Base-by-base conservation (phyloP, 805 yeast species). In the Cyberlindnera suaveolens region DNA sequence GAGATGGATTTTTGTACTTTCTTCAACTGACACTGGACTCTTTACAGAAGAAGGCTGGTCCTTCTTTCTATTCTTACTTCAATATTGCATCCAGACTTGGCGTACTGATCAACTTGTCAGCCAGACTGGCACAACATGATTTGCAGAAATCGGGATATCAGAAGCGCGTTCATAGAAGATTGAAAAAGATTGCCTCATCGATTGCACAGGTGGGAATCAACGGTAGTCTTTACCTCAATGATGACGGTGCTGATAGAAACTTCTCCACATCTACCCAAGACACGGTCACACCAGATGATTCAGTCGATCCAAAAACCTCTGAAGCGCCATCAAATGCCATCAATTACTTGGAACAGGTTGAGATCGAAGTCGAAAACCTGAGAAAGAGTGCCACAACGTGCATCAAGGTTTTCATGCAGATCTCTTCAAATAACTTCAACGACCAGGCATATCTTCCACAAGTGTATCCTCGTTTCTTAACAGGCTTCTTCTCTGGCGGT, bases 401-500 rank as follows among this genome's bases (percentile, higher is more conserved):
- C 56, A 50, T 49, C 38, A 44, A 64, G 45, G 48, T 63, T 45
- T 50, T 56, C 44, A 42, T 62, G 47, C 55, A 57, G 56, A 41
- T 53, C 54, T 36, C 64, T 39, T 46, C 56, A 33, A 45, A 50
- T 54, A 45, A 65, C 60, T 49, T 54, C 48, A 41, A 47, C 58
- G 45, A 54, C 51, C 52, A 57, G 51, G 38, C 43, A 41, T n/a
- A 50, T 45, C 33, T 61, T 45, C 93, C 91, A 0, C 83, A 82
- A 56, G 64, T 80, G 2, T 77, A 80, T 49, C 89, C 93, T 8
- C 68, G 93, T 46, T 81, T 84, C 53, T 62, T 85, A 16, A 69
- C 73, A 34, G 78, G 79, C 26, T 77, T 75, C 42, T 84, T 80
- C 58, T 80, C 80, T 51, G 91, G 89, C 15, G 91, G 90, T n/a